Conservation (phyloP, 2,329 filamentous ascomycete species). For the Aspergillus caelatus region DNA sequence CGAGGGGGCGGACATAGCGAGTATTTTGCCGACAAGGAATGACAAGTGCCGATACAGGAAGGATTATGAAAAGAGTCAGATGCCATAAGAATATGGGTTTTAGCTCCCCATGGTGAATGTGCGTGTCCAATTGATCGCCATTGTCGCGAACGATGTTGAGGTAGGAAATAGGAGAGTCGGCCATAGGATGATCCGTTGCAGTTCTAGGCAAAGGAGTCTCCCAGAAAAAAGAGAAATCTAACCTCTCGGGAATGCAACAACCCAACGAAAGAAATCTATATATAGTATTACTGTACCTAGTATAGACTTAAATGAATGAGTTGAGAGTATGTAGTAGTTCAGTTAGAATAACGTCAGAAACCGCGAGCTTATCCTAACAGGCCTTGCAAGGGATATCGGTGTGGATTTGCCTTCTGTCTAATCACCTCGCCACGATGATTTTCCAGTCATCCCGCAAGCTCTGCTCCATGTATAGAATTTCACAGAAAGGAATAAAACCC, state of each 20-base stretch:
- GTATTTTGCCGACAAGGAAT: constrained; percentile 49
- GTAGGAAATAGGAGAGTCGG: constrained; percentile 30
- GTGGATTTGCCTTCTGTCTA: neutral
- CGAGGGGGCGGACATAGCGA: constrained; percentile 45
- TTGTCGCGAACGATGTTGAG: constrained; percentile 29
- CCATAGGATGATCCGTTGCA: constrained; percentile 24
- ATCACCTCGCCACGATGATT: neutral
- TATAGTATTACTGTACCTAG: too few relatives aligned
- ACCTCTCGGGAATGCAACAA: neutral
- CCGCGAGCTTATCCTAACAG: neutral
- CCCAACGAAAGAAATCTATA: neutral
- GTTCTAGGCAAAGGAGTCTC: neutral
- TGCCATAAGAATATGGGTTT: constrained; percentile 42
- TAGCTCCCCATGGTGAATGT: constrained; percentile 31
- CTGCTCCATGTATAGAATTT: neutral
- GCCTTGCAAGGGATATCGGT: neutral
- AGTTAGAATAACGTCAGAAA: neutral
- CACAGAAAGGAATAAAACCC: neutral
- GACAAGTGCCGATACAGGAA: constrained; percentile 54
- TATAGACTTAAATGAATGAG: too few relatives aligned
- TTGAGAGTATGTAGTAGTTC: neutral
- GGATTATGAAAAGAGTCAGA: constrained; percentile 29
- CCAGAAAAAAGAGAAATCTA: neutral
- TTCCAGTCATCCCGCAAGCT: neutral
- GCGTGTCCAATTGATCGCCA: constrained; percentile 25